Conservation (phyloP, 306 rosid species). For the Leucaena leucocephala region DNA sequence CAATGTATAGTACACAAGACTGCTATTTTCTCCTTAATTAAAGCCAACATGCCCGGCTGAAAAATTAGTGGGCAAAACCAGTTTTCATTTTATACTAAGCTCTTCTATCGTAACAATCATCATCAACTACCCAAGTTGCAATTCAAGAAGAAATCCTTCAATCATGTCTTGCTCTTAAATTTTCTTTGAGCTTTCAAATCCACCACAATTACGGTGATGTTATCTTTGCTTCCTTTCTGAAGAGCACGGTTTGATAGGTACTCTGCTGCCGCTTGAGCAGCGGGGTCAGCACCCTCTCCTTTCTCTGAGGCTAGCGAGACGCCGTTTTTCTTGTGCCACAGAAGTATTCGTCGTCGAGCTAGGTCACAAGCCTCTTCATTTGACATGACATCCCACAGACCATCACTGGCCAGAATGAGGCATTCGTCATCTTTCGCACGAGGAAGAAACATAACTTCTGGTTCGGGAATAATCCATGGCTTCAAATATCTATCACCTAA, state of each 20-base stretch:
- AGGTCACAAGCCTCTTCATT: slow-evolving; percentile 85
- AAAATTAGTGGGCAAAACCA: slow-evolving; percentile 72
- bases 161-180: slow-evolving; percentile 76
- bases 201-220: slow-evolving; percentile 80
- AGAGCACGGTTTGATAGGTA: slow-evolving; percentile 75
- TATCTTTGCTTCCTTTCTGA: slow-evolving; percentile 81
- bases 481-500: slow-evolving; percentile 83
- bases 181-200: slow-evolving; percentile 90
- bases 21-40: slow-evolving; percentile 45
- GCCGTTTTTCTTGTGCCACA: slow-evolving; percentile 89
- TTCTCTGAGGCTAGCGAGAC: slow-evolving; percentile 52
- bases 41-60: slow-evolving; percentile 59
- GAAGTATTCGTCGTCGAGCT: slow-evolving; percentile 74
- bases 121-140: slow-evolving; percentile 11
- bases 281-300: slow-evolving; percentile 73
- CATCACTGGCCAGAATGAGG: slow-evolving; percentile 81
- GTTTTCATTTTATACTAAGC: slow-evolving; percentile 39
- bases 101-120: slow-evolving; percentile 43
- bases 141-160: slow-evolving; percentile 33
- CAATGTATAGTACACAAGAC: slow-evolving; percentile 45
- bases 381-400: slow-evolving; percentile 92
- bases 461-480: slow-evolving; percentile 95
- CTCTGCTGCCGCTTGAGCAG: slow-evolving; percentile 97
- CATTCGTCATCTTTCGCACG: slow-evolving; percentile 83
- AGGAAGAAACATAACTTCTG: slow-evolving; percentile 80